phyloP scores from a whole-genome alignment of 164 flowering plant species.

The Berberis vulgaris region DNA sequence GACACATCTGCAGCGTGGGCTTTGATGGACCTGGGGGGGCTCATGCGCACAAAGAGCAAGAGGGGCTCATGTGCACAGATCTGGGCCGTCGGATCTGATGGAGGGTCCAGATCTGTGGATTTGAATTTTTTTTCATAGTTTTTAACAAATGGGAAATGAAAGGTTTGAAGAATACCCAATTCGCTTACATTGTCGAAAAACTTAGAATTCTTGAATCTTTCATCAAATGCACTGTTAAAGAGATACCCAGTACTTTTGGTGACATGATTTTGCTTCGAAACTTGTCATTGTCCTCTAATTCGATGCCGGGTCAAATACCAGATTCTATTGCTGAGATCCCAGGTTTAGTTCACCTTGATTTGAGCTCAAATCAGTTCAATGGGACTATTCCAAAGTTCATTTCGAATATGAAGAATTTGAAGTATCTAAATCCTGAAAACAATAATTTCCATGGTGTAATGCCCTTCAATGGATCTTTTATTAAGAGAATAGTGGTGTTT shows the following conservation, averaged over 20 bases:
- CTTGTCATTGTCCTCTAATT: constrained; percentile 58
- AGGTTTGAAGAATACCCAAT: constrained; percentile 35
- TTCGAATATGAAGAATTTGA: constrained; percentile 45
- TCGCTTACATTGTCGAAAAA: constrained; percentile 40
- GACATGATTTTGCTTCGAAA: constrained; percentile 49
- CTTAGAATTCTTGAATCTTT: constrained; percentile 48
- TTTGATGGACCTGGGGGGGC: too few relatives aligned
- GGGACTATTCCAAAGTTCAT: constrained; percentile 74
- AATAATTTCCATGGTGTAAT: constrained; percentile 74
- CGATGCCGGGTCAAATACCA: constrained; percentile 69
- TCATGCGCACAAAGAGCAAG: too few relatives aligned
- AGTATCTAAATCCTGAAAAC: constrained; percentile 67
- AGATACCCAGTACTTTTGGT: constrained; percentile 56
- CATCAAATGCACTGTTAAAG: constrained; percentile 51
- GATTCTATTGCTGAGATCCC: constrained; percentile 50
- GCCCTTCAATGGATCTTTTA: constrained; percentile 71
- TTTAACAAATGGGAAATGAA: too few relatives aligned
- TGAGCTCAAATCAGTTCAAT: constrained; percentile 77
- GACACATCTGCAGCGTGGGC: too few relatives aligned
- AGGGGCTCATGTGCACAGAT: too few relatives aligned
- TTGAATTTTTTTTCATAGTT: too few relatives aligned
- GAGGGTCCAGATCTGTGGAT: too few relatives aligned
- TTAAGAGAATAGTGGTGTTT: constrained; percentile 54
- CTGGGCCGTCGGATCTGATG: too few relatives aligned
- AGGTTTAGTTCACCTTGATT: constrained; percentile 56